Evolutionary conservation across 2,329 filamentous ascomycete genomes (phyloP).

Genomic region (Trichothecium roseum): DNA sequence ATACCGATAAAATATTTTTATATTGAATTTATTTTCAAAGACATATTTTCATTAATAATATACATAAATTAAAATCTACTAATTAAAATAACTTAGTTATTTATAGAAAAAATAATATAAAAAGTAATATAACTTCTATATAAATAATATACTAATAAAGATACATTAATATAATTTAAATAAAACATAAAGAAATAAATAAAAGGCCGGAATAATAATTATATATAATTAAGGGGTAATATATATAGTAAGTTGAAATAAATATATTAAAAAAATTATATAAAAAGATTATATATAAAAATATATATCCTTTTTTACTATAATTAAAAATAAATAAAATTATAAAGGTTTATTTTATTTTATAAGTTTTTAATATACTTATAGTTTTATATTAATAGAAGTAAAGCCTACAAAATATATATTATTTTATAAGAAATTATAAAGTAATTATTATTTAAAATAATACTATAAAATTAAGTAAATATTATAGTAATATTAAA

Average conservation of each 20-base stretch:
- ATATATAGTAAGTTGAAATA: background rate
- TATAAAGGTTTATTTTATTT: background rate
- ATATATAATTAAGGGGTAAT: slow-evolving; percentile 1
- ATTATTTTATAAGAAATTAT: slow-evolving; percentile 1
- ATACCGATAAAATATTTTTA: slow-evolving; percentile 2
- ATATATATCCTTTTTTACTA: slow-evolving; percentile 1
- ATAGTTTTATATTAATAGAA: slow-evolving; percentile 1
- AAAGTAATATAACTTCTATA: slow-evolving; percentile 1
- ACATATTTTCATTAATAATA: slow-evolving; percentile 1
- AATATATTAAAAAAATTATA: background rate
- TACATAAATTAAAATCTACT: background rate
- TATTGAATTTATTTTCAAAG: slow-evolving; percentile 1
- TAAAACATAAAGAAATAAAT: slow-evolving; percentile 1
- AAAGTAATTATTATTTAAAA: slow-evolving; percentile 1
- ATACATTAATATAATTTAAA: too few relatives aligned
- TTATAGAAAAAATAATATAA: background rate
- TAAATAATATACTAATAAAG: too few relatives aligned
- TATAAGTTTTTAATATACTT: background rate
- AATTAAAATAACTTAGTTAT: slow-evolving; percentile 1
- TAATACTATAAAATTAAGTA: slow-evolving; percentile 1
- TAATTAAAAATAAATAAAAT: slow-evolving; percentile 1
- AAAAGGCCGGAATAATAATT: background rate
- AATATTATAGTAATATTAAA: background rate
- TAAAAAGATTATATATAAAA: slow-evolving; percentile 1
- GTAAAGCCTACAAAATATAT: slow-evolving; percentile 1